A percentile compares a stretch with the other conserved stretches of the same genome.
Evolutionary conservation across 148 eudicot species (phyloP).

Genomic region (Spergularia marina): DNA sequence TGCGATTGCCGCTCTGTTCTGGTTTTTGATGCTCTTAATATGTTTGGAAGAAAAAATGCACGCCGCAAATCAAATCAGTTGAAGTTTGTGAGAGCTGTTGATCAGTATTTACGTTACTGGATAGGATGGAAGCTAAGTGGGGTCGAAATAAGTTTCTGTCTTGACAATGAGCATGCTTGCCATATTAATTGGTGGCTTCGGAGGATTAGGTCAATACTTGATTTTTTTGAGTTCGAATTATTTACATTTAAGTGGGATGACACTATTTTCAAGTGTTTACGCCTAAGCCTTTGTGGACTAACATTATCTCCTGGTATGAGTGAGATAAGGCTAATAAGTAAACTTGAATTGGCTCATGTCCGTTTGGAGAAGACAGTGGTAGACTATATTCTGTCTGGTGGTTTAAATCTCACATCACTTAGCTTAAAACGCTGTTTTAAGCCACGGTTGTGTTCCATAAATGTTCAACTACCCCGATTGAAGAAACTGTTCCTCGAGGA

Average conservation of each 20-base stretch:
- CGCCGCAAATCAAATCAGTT: not conserved
- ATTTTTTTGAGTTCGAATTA: no score
- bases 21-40: slow-evolving; percentile 2
- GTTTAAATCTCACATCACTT: slow-evolving; percentile 12
- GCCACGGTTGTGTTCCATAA: not conserved
- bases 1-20: slow-evolving; percentile 9
- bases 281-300: not conserved
- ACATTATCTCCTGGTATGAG: not conserved
- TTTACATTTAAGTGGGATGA: no score
- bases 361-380: not conserved
- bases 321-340: slow-evolving; percentile 8
- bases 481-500: not conserved
- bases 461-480: not conserved
- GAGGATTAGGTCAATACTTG: not conserved
- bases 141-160: not conserved
- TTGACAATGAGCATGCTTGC: not conserved
- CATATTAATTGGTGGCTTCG: slow-evolving; percentile 1
- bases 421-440: not conserved
- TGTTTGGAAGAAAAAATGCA: not conserved
- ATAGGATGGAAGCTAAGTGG: not conserved
- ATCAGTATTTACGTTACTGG: slow-evolving; percentile 1
- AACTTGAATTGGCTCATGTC: slow-evolving; percentile 5
- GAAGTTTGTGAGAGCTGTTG: slow-evolving; percentile 15
- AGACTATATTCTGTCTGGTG: not conserved
- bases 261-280: slow-evolving; percentile 1